Conservation (phyloP, 768 basidiomycete species). For the Leucosporidium yakuticum region DNA sequence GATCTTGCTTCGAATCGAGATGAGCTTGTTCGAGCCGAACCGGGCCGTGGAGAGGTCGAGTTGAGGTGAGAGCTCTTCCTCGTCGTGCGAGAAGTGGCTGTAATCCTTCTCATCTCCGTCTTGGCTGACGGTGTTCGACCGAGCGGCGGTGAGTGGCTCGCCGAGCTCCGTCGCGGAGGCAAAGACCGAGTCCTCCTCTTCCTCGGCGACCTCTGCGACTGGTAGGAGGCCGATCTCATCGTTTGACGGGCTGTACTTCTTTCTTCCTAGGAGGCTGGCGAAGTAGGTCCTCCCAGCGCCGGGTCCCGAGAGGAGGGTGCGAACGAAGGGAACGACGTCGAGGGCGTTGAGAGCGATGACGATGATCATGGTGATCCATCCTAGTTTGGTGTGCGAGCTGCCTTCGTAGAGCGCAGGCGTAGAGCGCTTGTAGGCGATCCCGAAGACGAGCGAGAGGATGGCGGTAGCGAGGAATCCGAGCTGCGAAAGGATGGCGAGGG, state of each 20-base stretch:
- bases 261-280: too few relatives aligned
- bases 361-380: conserved; percentile 54
- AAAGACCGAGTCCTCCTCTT: conserved; percentile 7
- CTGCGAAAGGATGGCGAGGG: conserved; percentile 57
- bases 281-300: too few relatives aligned
- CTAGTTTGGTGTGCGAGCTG: conserved; percentile 57
- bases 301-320: not conserved
- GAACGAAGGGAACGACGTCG: conserved; percentile 49
- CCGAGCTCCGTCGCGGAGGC: too few relatives aligned
- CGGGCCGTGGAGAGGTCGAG: not conserved
- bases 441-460: conserved; percentile 61
- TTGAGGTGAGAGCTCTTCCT: too few relatives aligned
- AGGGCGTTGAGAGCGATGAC: conserved; percentile 50
- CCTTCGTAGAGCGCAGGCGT: conserved; percentile 69
- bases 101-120: too few relatives aligned
- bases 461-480: conserved; percentile 59
- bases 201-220: not conserved
- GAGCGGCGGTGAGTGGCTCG: too few relatives aligned
- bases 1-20: not conserved
- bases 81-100: too few relatives aligned
- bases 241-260: too few relatives aligned
- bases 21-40: not conserved
- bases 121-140: too few relatives aligned
- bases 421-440: conserved; percentile 65
- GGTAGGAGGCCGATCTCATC: not conserved